Evolutionary conservation across 768 basidiomycete genomes (phyloP), one percentile per base, ranked within the genome.

Genomic region (Scleroderma citrinum): DNA sequence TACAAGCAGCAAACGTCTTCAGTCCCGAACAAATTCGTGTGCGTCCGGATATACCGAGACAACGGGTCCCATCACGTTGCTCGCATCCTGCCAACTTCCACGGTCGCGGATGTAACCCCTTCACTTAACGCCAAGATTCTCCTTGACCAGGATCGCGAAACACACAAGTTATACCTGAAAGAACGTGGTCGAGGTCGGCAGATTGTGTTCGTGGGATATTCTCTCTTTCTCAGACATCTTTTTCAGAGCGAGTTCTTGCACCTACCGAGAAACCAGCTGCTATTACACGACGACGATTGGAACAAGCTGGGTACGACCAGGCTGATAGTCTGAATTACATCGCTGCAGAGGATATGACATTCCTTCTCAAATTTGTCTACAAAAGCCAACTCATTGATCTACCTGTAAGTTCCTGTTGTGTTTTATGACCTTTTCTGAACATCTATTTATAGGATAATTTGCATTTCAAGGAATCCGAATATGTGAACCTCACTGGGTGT

Each of bases 361-460:
- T 94, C 61, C 73, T 99, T 21, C 77, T 92, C 64, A 87, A 85
- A 58, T 95, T 97, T 58, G 81, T 94, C 17, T 97, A 88, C 69
- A 92, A 93, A 63, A 85, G 79, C 57, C 82, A 82, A 52, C 71
- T 81, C 14, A 72, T 90, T 16, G 82, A 79, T 12, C 74, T 81
- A 42, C 67, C 78, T 52, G 85, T 86, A 63, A 47, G 82, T 74
- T 3, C 36, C 45, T 19, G 35, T 46, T 40, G 43, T 44, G 32
- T 13, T 2, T 24, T 31, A 3, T 21, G 1, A 21, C 26, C 16
- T 16, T 11, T 24, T 16, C 49, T 61, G 20, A 55, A 24, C 14
- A 16, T 14, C 29, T 10, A 29, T 48, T 26, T 44, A 40, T 19
- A 35, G 56, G 85, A 92, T 50, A 84, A 90, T 43, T 70, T 87